phyloP scores from a whole-genome alignment of 2,329 filamentous ascomycete genomes.

The Fonsecaea erecta region DNA sequence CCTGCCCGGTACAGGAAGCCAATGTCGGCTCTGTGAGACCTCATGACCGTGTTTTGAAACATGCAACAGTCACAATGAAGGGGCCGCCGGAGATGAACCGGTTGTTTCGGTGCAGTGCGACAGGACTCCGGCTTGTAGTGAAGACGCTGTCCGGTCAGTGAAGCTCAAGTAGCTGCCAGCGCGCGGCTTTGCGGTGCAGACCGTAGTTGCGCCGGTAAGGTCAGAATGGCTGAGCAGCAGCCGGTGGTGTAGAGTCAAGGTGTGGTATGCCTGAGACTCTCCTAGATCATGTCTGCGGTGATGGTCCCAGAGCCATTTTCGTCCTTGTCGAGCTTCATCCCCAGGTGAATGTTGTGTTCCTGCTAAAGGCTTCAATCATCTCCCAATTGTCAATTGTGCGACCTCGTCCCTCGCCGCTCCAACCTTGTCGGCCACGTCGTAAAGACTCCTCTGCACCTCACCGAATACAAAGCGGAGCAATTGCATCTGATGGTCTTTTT shows the following conservation, averaged over 20 bases:
- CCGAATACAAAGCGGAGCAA: slow-evolving; percentile 58
- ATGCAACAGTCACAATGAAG: background rate
- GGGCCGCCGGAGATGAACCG: background rate
- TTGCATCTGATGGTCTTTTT: slow-evolving; percentile 52
- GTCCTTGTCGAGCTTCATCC: background rate
- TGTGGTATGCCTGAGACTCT: background rate
- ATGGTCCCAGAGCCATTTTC: background rate
- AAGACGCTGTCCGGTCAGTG: background rate
- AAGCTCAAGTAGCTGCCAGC: background rate
- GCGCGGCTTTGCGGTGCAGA: background rate
- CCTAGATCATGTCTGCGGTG: background rate
- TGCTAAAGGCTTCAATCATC: slow-evolving; percentile 7
- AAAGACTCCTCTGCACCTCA: slow-evolving; percentile 68
- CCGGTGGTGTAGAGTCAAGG: background rate
- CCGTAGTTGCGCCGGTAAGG: background rate
- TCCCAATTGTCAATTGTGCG: slow-evolving; percentile 58
- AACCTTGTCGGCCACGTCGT: slow-evolving; percentile 66
- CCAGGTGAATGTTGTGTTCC: background rate
- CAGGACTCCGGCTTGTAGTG: background rate
- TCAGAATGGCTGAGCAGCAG: background rate
- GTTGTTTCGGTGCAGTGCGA: background rate
- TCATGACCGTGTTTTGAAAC: slow-evolving; percentile 2
- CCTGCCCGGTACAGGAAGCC: background rate
- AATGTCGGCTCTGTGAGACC: background rate
- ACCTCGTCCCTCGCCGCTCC: slow-evolving; percentile 65